Evolutionary conservation across 306 rosid species (phyloP).

Genomic region (Malus domestica): DNA sequence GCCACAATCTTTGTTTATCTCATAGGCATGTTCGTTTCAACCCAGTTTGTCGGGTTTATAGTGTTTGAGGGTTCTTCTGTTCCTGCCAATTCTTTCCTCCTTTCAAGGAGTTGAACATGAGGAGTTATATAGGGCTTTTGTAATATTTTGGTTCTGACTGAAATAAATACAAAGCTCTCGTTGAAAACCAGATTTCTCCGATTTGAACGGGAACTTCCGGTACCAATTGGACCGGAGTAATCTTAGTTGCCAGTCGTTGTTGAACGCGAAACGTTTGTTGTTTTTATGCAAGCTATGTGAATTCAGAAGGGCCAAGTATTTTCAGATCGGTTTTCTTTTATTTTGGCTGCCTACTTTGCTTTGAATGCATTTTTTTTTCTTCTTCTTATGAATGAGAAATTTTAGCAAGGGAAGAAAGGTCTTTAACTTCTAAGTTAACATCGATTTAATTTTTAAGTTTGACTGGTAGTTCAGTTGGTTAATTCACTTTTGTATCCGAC

Average conservation of each 20-base stretch:
- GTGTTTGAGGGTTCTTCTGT: conserved; percentile 16
- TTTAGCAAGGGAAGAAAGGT: no score
- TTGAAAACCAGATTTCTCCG: background rate
- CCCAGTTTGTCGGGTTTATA: conserved; percentile 30
- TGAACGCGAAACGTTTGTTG: background rate
- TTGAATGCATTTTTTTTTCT: no score
- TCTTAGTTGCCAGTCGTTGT: background rate
- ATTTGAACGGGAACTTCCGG: background rate
- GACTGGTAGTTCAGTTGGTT: background rate
- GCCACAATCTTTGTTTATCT: conserved; percentile 30
- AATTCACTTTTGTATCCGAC: no score
- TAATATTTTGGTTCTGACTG: conserved; percentile 41
- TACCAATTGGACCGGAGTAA: background rate
- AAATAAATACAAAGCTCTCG: conserved; percentile 40
- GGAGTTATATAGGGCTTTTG: conserved; percentile 26
- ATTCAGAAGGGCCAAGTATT: background rate
- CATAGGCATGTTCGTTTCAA: conserved; percentile 38
- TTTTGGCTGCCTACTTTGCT: background rate
- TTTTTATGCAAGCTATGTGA: background rate
- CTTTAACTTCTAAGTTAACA: background rate
- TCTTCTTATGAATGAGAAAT: no score
- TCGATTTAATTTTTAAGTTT: background rate
- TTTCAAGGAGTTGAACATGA: conserved; percentile 11
- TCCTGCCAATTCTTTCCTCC: conserved; percentile 25
- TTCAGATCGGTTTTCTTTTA: background rate